These are phyloP conservation scores for Sapria himalayana DNA, from an alignment of 345 rosid genomes.

Conservation along the genomic window DNA sequence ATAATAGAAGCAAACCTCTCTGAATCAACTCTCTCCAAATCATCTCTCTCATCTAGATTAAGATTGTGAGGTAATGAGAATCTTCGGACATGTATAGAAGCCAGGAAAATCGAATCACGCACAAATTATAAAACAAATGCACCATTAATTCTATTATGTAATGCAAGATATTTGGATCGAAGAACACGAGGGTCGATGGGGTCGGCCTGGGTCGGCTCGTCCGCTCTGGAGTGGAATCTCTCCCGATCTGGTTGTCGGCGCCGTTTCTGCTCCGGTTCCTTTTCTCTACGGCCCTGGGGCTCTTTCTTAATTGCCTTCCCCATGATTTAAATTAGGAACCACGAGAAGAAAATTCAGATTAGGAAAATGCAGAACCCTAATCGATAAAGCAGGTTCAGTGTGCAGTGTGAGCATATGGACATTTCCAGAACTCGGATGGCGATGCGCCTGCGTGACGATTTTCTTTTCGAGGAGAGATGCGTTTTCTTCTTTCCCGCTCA, in stretches of 20 bases:
- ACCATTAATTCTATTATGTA: slow-evolving; percentile 42
- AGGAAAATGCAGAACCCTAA: no score
- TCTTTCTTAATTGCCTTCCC: slow-evolving; percentile 3
- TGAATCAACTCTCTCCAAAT: slow-evolving; percentile 35
- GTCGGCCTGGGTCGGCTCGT: neutral
- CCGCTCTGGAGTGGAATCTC: slow-evolving; percentile 6
- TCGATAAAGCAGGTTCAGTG: no score
- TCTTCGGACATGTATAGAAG: neutral
- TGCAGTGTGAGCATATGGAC: no score
- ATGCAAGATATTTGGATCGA: slow-evolving; percentile 50
- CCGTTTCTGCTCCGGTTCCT: neutral
- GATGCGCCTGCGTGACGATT: no score
- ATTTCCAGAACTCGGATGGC: no score
- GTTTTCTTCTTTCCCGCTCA: no score
- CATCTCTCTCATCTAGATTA: slow-evolving; percentile 46
- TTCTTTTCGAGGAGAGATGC: no score
- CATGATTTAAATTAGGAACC: slow-evolving; percentile 10
- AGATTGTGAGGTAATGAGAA: neutral
- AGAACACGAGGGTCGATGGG: slow-evolving; percentile 17
- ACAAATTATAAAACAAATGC: neutral
- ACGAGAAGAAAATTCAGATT: no score
- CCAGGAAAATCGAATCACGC: neutral
- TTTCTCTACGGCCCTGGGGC: neutral
- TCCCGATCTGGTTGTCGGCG: slow-evolving; percentile 6
- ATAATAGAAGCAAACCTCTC: slow-evolving; percentile 35